phyloP scores from a whole-genome alignment of 225 moss, liverwort and hornwort species.

The Pleurozium schreberi region DNA sequence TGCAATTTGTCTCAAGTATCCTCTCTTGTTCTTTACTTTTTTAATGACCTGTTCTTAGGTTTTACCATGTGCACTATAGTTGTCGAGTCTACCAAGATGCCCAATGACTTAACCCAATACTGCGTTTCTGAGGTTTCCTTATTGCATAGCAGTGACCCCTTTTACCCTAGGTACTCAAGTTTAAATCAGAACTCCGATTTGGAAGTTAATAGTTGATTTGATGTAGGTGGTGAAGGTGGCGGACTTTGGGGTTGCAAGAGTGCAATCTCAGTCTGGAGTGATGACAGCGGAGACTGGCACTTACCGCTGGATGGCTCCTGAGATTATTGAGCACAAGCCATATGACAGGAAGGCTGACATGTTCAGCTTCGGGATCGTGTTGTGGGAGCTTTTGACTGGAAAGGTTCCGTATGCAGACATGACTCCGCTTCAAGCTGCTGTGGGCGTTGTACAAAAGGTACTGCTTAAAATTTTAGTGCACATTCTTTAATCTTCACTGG shows the following conservation, averaged over 20 bases:
- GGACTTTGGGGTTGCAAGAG: constrained; percentile 99
- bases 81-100: not conserved
- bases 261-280: constrained; percentile 90
- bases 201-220: not conserved
- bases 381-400: constrained; percentile 98
- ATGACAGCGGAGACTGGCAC: constrained; percentile 99
- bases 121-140: not conserved
- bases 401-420: constrained; percentile 88
- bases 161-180: not conserved
- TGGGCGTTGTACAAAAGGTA: constrained; percentile 98
- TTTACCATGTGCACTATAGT: not conserved
- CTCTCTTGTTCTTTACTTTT: not conserved
- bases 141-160: not conserved
- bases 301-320: constrained; percentile 99
- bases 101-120: not conserved
- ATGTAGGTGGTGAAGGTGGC: constrained; percentile 93
- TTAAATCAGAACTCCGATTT: not conserved
- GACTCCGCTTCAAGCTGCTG: constrained; percentile 97
- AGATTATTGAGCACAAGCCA: constrained; percentile 95
- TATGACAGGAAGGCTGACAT: constrained; percentile 84
- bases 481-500: not conserved
- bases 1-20: not conserved
- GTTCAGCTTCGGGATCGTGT: constrained; percentile 91
- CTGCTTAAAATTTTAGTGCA: too few species aligned
- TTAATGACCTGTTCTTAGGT: not conserved